Base-by-base conservation (phyloP, 2,329 filamentous ascomycete species). In the Pyricularia sp. region DNA sequence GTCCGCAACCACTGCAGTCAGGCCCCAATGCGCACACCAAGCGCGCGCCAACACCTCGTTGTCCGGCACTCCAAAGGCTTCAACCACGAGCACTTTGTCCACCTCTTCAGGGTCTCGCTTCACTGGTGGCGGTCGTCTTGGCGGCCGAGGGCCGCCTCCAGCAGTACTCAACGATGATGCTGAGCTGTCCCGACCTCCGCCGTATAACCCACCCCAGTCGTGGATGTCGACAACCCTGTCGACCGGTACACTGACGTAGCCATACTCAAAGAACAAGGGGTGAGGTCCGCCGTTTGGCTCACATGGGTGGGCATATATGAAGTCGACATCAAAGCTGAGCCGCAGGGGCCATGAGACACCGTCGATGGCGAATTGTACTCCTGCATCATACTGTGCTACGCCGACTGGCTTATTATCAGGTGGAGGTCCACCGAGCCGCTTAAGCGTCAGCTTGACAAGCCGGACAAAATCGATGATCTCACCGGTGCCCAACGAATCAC, bases 11-110 rank as follows among this genome's bases (percentile, higher is more conserved):
- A 92, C 77, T 0, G 89, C 88, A 71, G 82, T 86, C 70, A 90
- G 75, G 2, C 89, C 89, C 83, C 88, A 90, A 70, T 90, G 87
- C 65, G 87, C 83, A 72, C 88, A 91, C 89, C 89, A 92, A 7
- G 89, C 88, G 67, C 89, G 78, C 1, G 87, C 88, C 70, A 92
- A 81, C 4, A 91, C 88, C 74, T 91, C 89, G 69, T 91, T 91
- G 73, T 91, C 89, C 62, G 79, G 79, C 26, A 88, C 87, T 0
- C 89, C 89, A 72, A 89, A 86, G 0, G 88, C 87, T 75, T 91
- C 87, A 16, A 91, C 81, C 4, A 88, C 86, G 9, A 92, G 77
- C 3, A 92, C 88, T 69, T 83, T 83, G 68, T 88, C 87, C 30
- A 84, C 78, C 65, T 87, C 84, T 22, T 80, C 76, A 16, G 79